phyloP scores from a whole-genome alignment of 257 asterid species.

The Oldenlandia corymbosa region DNA sequence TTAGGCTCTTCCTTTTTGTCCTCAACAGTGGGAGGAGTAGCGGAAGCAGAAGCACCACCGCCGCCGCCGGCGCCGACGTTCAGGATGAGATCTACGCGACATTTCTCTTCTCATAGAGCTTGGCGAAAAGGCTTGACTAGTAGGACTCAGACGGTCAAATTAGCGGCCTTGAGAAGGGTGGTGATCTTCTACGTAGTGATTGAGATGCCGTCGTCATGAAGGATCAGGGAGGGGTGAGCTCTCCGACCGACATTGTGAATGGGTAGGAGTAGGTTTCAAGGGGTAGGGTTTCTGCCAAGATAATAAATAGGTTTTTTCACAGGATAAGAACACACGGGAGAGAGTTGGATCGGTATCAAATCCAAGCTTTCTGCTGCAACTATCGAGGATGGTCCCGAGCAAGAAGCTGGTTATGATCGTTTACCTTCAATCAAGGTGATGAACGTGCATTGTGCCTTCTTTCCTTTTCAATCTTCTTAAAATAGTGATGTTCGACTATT shows the following conservation, averaged over 20 bases:
- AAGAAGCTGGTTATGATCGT: no score
- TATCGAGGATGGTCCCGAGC: no score
- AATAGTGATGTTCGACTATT: no score
- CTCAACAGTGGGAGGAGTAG: slow-evolving; percentile 19
- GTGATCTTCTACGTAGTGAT: not conserved
- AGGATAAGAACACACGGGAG: no score
- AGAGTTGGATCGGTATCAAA: no score
- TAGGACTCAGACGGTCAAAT: slow-evolving; percentile 45
- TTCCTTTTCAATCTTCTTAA: no score
- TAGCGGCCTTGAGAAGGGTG: not conserved
- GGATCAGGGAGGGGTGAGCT: not conserved
- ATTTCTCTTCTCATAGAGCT: slow-evolving; percentile 60
- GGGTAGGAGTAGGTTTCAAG: not conserved
- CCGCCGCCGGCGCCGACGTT: slow-evolving; percentile 39
- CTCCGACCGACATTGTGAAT: not conserved
- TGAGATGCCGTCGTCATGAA: slow-evolving; percentile 1
- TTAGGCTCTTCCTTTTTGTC: slow-evolving; percentile 8
- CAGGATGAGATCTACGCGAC: slow-evolving; percentile 42
- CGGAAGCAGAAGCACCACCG: slow-evolving; percentile 25
- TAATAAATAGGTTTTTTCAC: no score
- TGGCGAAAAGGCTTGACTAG: slow-evolving; percentile 64
- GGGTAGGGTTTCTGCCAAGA: not conserved
- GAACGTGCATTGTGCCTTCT: no score
- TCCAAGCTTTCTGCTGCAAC: no score
- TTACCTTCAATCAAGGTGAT: no score